Percentiles rank a stretch among this genome's conserved stretches.
Conservation (phyloP, 495 filamentous ascomycete genomes). For the Penicillium turbatum region DNA sequence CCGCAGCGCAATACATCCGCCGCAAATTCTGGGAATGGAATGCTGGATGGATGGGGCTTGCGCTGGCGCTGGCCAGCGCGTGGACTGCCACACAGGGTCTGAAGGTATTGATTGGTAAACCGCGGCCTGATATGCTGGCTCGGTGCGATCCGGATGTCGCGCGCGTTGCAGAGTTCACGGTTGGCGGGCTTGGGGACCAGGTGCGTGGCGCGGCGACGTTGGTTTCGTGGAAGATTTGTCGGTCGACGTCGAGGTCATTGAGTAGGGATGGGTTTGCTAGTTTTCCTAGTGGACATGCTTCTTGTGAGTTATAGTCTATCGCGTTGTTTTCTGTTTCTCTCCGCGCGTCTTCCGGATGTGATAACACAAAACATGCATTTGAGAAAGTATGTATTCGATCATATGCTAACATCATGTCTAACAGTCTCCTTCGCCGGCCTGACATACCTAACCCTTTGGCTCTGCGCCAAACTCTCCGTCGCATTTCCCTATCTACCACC, state of each 20-base stretch:
- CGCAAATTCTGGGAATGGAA: conserved; percentile 58
- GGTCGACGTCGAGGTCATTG: conserved; percentile 32
- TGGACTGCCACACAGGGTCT: conserved; percentile 58
- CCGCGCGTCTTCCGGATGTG: background rate
- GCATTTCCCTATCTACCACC: conserved; percentile 56
- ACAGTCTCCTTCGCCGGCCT: conserved; percentile 60
- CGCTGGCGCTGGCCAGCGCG: conserved; percentile 47
- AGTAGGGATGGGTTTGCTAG: conserved; percentile 59
- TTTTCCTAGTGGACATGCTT: conserved; percentile 68
- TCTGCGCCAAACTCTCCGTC: conserved; percentile 60
- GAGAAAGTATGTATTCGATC: background rate
- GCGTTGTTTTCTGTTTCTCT: too few species aligned
- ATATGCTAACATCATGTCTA: background rate
- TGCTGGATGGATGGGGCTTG: conserved; percentile 61
- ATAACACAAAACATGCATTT: background rate
- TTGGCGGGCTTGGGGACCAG: conserved; percentile 48
- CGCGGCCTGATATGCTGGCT: conserved; percentile 59
- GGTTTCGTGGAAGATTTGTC: conserved; percentile 53
- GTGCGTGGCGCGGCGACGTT: conserved; percentile 44
- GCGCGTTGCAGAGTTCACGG: conserved; percentile 36
- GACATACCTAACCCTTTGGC: conserved; percentile 59
- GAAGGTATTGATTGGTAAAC: conserved; percentile 62
- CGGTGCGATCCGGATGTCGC: conserved; percentile 56
- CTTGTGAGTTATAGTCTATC: conserved; percentile 42
- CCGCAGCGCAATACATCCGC: conserved; percentile 26